Base-by-base conservation (phyloP, 768 basidiomycete genomes). In the Russula ochroleuca region DNA sequence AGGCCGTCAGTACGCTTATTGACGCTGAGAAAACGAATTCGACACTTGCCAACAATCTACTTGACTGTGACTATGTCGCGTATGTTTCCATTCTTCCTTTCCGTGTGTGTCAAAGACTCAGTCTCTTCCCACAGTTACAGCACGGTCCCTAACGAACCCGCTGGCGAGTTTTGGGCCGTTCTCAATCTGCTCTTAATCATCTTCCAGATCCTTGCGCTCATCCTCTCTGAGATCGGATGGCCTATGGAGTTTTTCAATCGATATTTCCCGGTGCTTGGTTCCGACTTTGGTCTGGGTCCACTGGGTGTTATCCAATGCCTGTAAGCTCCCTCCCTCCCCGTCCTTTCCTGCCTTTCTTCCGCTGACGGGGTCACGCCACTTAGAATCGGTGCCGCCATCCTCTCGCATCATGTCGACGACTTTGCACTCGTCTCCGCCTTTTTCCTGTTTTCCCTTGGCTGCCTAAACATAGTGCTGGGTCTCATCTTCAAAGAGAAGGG, bases 381-480 rank as follows among this genome's bases (percentile, higher is more conserved):
- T 56, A 68, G 68, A 40, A 49, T 95, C 79, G 79, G 78, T 31
- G 78, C 80, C 13, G 75, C 78, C n/a, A 77, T 82, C 54, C 76
- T 84, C 49, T 80, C 80, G 35, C 80, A 81, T 67, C 79, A 86
- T 73, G 91, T 94, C 63, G 86, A 92, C 70, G 85, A 84, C 64
- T 95, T 96, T 78, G 85, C 92, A 23, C 90, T 95, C 71, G 93
- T 93, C 66, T 81, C 92, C 5, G 92, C 89, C 52, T 95, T 95
- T 80, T 87, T 96, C 79, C 83, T 96, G 65, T 96, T 96, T 78
- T 82, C 92, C 57, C 71, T 96, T 62, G 94, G 93, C n/a, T 93
- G 91, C 75, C 75, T 96, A 60, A 93, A 96, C 78, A 85, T 93
- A 68, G 73, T 93, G 63, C 78, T 86, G 65, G 88, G 88, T 47